These are phyloP conservation scores for Ulvella scutata DNA, from an alignment of 139 green algal species.

Conservation along the genomic window DNA sequence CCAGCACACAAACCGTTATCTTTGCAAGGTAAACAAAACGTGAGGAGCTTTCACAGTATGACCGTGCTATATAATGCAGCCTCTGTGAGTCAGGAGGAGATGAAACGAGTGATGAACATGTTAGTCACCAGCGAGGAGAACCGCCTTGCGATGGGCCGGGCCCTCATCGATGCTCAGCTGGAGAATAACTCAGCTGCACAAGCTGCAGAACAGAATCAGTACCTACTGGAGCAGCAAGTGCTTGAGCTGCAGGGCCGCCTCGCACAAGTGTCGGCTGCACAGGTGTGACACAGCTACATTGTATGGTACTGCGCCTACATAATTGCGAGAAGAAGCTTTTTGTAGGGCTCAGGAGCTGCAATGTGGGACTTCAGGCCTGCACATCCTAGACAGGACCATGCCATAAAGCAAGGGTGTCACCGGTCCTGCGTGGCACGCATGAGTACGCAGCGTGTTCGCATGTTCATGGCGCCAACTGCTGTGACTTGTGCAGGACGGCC, in stretches of 20 bases:
- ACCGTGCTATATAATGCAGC: too few species aligned
- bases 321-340: background rate
- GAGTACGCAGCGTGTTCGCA: background rate
- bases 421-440: background rate
- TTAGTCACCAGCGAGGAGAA: background rate
- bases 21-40: too few species aligned
- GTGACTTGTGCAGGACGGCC: too few species aligned
- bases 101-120: background rate
- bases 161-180: background rate
- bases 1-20: too few species aligned
- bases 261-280: too few species aligned
- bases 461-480: too few species aligned
- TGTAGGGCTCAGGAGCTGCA: background rate
- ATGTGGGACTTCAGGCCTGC: background rate
- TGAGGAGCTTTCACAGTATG: too few species aligned
- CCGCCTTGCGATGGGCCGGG: background rate
- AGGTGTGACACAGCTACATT: too few species aligned
- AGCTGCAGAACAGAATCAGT: background rate
- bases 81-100: too few species aligned
- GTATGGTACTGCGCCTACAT: background rate
- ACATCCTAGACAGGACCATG: background rate
- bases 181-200: background rate
- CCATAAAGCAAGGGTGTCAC: background rate
- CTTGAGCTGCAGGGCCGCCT: background rate
- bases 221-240: background rate